Evolutionary conservation across 768 basidiomycete species (phyloP), one percentile per base, ranked within the genome.

Genomic region (Strobilomyces confusus): DNA sequence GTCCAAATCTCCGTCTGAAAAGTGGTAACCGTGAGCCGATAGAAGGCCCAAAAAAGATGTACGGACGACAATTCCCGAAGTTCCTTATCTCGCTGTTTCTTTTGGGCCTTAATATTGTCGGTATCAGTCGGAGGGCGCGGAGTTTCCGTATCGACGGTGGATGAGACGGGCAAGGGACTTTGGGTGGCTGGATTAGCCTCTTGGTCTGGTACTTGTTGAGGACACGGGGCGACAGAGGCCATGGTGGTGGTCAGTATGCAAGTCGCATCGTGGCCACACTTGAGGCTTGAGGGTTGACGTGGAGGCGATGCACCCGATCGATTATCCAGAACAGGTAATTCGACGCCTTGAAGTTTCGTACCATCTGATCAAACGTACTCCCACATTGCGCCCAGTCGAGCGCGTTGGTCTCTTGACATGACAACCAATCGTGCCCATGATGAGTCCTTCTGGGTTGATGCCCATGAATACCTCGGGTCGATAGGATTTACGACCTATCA

Each of bases 401-500:
- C 20, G 89, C 79, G 59, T 89, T 79, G 12, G 81, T 78, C 29
- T 77, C 86, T 51, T 80, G 75, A 44, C 79, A 77, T 11, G 76
- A 75, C 67, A 78, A 75, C 86, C 86, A 87, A 36, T 87, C 83
- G 45, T 82, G n/a, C n/a, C 80, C 55, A 83, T 76, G 36, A 92
- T 83, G n/a, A 93, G 76, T 62, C 95, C 93, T 63, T 94, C 90
- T 63, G 93, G 93, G 60, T 86, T 87, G 67, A 95, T 78, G 13
- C 81, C 80, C 68, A 89, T 83, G 66, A 93, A 91, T 49, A 95
- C 72, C 60, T 95, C n/a, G n/a, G n/a, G n/a, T n/a, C n/a, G n/a
- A n/a, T 92, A 23, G 89, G 80, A 58, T 95, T 92, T n/a, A n/a
- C n/a, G 58, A 95, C 92, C 79, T 92, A 86, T 8, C 72, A 88